These are phyloP conservation scores for Coffea eugenioides DNA, from an alignment of 257 asterid species.

Conservation along the genomic window DNA sequence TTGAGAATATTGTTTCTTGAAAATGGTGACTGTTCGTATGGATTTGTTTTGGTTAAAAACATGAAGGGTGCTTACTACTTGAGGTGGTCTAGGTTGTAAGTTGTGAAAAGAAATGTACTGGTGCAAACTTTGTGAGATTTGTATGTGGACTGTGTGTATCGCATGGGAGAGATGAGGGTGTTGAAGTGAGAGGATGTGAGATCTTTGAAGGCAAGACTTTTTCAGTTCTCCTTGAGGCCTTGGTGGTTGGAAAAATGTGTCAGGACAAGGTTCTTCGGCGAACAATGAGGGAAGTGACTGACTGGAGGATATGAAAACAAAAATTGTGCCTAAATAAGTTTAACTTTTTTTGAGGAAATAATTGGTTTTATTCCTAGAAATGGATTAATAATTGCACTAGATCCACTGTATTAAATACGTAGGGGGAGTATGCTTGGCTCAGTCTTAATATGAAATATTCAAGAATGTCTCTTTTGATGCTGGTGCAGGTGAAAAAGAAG, in stretches of 20 bases:
- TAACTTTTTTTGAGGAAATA: neutral
- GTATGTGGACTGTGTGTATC: neutral
- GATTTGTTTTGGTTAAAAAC: neutral
- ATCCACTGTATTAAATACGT: neutral
- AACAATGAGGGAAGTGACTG: neutral
- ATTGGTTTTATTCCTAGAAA: neutral
- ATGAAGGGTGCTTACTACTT: neutral
- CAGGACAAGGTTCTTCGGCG: neutral
- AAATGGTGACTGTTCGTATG: neutral
- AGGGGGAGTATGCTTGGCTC: neutral
- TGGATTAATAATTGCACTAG: neutral
- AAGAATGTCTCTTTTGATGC: neutral
- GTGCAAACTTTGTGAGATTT: neutral
- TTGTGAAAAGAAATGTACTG: neutral
- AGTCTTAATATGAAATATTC: neutral
- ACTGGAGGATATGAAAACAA: neutral
- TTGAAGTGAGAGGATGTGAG: neutral
- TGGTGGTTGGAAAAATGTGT: neutral
- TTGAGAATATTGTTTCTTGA: neutral
- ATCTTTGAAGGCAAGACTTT: neutral
- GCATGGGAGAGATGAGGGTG: neutral
- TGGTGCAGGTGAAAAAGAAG: slow-evolving; percentile 59
- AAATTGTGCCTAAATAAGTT: neutral
- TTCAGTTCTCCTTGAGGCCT: neutral
- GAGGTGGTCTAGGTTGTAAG: neutral